These are phyloP conservation scores for Ophiostoma sp. DNA, from an alignment of 2,329 filamentous ascomycete genomes.

Conservation along the genomic window DNA sequence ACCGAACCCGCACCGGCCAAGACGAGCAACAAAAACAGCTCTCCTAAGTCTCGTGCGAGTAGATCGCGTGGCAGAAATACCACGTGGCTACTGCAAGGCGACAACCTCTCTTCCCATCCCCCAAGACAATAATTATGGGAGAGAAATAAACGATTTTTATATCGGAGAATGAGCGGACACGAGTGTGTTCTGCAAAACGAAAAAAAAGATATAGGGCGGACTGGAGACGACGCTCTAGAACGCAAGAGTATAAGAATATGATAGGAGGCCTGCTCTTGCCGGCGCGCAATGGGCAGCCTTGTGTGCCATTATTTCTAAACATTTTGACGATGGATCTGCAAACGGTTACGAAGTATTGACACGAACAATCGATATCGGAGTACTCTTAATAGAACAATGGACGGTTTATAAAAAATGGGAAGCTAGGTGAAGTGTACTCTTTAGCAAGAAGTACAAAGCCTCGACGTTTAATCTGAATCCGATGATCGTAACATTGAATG, in stretches of 20 bases:
- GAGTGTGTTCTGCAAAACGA: neutral
- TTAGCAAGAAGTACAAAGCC: neutral
- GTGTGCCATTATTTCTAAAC: constrained; percentile 7
- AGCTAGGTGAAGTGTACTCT: neutral
- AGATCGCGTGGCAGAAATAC: neutral
- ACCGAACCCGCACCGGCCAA: neutral
- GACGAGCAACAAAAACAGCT: neutral
- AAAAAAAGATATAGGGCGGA: neutral
- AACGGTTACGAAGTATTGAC: constrained; percentile 10
- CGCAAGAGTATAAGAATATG: constrained; percentile 4
- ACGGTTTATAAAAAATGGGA: neutral
- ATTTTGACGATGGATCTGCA: neutral
- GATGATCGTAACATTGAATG: neutral
- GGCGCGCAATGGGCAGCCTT: constrained; percentile 11
- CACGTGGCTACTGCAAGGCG: neutral
- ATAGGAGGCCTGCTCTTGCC: neutral
- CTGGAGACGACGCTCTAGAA: neutral
- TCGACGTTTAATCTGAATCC: neutral
- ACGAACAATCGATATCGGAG: constrained; percentile 11
- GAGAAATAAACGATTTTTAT: neutral
- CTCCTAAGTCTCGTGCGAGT: neutral
- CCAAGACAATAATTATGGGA: neutral
- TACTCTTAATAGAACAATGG: constrained; percentile 6
- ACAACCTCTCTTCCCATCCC: neutral
- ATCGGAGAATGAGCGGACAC: neutral